Base-by-base conservation (phyloP, 768 basidiomycete species). In the Boletus fagicola region DNA sequence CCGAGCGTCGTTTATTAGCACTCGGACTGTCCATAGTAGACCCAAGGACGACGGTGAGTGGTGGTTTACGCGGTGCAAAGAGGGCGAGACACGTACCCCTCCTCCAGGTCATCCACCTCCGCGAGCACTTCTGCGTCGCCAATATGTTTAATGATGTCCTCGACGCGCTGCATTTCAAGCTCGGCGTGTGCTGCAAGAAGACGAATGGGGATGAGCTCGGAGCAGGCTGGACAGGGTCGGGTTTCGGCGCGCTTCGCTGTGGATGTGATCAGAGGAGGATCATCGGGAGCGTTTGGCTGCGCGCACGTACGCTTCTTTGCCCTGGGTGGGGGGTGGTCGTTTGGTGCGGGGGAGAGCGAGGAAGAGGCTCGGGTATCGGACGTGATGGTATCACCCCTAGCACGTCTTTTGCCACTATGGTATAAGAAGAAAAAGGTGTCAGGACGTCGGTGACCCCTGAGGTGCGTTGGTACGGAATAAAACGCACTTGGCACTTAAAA, bases 241-340 rank as follows among this genome's bases (percentile, higher is more conserved):
- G 88, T 92, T 67, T 91, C 89, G 18, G 86, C 89, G 44, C 86
- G 83, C 68, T 84, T 88, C 4, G 78, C 88, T 90, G 56, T 50
- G 51, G 28, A 31, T n/a, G 12, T 40, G 50, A 49, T 58, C 11
- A 57, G 47, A 5, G 33, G 16, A 30, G 24, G 11, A 44, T 7
- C 28, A 28, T 28, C 28, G 24, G 8, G 40, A 12, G n/a, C 4
- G 36, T 30, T 31, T 38, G 12, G 22, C 35, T 33, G 42, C 44
- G 50, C 51, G 42, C 45, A 72, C 80, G 62, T 65, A 82, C 83
- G 71, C 76, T 82, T 81, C 75, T 83, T 85, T 18, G 73, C 65
- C 24, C 71, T 76, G 36, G 74, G 71, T 18, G 66, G 43, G 35
- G 40, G 53, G 12, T 70, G 65, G 35, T 75, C 71, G 6, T 74